A percentile compares a stretch with the other conserved stretches of the same genome.
Evolutionary conservation across 176 grass and related monocot species (phyloP).

Genomic region (Poa pratensis): DNA sequence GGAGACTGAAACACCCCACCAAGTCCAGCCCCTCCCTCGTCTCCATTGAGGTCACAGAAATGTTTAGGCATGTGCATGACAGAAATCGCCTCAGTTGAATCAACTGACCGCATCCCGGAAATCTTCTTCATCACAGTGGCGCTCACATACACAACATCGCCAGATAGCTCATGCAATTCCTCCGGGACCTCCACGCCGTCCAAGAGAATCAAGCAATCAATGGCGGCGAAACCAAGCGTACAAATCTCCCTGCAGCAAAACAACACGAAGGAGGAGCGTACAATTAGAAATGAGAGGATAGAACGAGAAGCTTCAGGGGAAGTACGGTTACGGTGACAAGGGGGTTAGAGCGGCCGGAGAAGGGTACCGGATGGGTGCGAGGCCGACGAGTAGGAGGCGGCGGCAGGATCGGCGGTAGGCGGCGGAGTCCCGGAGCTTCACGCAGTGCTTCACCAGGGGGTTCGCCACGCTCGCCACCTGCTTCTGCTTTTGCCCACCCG

Average conservation of each 20-base stretch:
- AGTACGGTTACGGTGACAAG: neutral
- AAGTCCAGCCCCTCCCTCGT: conserved; percentile 36
- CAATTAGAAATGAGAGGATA: conserved; percentile 9
- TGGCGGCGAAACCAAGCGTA: conserved; percentile 41
- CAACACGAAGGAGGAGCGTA: neutral
- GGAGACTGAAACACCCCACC: conserved; percentile 53
- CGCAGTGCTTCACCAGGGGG: conserved; percentile 91
- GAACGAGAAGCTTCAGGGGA: neutral
- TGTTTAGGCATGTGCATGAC: conserved; percentile 75
- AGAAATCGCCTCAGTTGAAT: conserved; percentile 81
- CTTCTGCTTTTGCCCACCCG: conserved; percentile 51
- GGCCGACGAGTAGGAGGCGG: conserved; percentile 73
- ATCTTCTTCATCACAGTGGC: conserved; percentile 82
- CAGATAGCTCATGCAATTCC: conserved; percentile 42
- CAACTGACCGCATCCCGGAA: conserved; percentile 82
- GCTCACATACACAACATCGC: conserved; percentile 56
- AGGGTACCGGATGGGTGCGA: conserved; percentile 68
- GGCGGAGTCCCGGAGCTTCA: conserved; percentile 80
- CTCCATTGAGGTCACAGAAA: conserved; percentile 49
- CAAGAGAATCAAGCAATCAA: conserved; percentile 68
- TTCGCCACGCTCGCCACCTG: conserved; percentile 83
- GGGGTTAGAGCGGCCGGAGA: neutral
- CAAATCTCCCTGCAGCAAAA: conserved; percentile 68
- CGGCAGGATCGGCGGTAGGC: conserved; percentile 66
- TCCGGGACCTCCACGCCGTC: conserved; percentile 53